Conservation (phyloP, 176 grass and related monocot genomes). For the Otatea glauca region DNA sequence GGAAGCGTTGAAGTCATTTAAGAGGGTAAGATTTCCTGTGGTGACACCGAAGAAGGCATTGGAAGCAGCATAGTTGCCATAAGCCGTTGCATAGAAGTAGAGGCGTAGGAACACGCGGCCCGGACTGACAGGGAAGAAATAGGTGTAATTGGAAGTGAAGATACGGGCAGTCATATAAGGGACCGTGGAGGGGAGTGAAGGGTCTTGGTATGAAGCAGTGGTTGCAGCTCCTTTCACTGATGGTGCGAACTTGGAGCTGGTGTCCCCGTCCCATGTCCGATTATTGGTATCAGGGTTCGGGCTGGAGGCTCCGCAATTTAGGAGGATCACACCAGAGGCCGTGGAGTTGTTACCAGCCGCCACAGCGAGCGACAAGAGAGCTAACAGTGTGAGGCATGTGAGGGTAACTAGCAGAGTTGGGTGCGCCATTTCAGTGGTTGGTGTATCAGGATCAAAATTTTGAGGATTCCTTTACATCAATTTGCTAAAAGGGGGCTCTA, state of each 20-base stretch:
- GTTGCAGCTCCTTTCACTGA: slow-evolving; percentile 7
- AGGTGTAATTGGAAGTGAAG: slow-evolving; percentile 69
- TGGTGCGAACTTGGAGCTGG: slow-evolving; percentile 55
- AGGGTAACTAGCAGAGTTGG: slow-evolving; percentile 11
- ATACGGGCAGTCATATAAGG: slow-evolving; percentile 54
- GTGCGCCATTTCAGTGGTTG: slow-evolving; percentile 16
- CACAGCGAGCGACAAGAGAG: not conserved
- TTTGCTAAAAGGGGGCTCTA: slow-evolving; percentile 8
- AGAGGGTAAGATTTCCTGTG: slow-evolving; percentile 30
- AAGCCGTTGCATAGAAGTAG: slow-evolving; percentile 63
- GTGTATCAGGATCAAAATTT: slow-evolving; percentile 10
- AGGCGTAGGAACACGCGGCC: slow-evolving; percentile 74
- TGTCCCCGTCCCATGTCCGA: slow-evolving; percentile 54
- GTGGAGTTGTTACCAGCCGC: slow-evolving; percentile 41
- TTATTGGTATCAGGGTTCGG: not conserved
- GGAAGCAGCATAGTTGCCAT: slow-evolving; percentile 25
- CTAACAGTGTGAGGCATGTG: slow-evolving; percentile 32
- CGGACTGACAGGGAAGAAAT: slow-evolving; percentile 52
- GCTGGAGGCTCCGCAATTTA: slow-evolving; percentile 55
- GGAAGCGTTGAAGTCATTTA: slow-evolving; percentile 60
- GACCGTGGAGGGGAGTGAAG: slow-evolving; percentile 19
- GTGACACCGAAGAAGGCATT: slow-evolving; percentile 60
- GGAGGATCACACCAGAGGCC: slow-evolving; percentile 27
- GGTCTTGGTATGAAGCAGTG: not conserved
- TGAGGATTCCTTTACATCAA: not conserved